Evolutionary conservation across 192 early-diverging fungal species (phyloP).

Genomic region (Coemansia pectinata): DNA sequence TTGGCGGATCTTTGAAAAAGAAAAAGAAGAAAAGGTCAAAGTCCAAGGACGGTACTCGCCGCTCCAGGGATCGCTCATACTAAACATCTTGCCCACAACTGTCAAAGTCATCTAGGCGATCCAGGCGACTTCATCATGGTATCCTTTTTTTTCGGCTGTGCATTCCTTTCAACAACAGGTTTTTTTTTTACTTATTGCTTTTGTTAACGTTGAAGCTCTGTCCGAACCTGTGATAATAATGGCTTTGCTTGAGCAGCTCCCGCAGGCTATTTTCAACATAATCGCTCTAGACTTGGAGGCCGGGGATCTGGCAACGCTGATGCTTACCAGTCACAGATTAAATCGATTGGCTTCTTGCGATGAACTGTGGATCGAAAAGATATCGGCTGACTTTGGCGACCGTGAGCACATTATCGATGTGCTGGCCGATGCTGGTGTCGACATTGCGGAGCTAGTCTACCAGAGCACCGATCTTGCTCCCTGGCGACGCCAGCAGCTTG

Average conservation of each 20-base stretch:
- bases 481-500: slow-evolving; percentile 18
- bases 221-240: slow-evolving; percentile 3
- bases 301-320: slow-evolving; percentile 28
- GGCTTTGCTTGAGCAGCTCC: slow-evolving; percentile 30
- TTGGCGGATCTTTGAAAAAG: neutral
- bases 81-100: neutral
- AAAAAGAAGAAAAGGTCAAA: neutral
- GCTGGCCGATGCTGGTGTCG: slow-evolving; percentile 46
- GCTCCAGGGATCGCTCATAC: neutral
- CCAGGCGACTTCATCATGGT: neutral
- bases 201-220: neutral
- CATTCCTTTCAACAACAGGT: neutral
- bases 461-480: slow-evolving; percentile 28
- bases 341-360: slow-evolving; percentile 24
- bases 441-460: slow-evolving; percentile 34
- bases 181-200: neutral
- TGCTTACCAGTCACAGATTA: slow-evolving; percentile 34
- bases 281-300: slow-evolving; percentile 36
- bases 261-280: slow-evolving; percentile 39
- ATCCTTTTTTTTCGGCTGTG: neutral
- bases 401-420: slow-evolving; percentile 36
- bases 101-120: neutral
- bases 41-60: neutral
- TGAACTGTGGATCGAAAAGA: slow-evolving; percentile 46
- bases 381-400: slow-evolving; percentile 50